Evolutionary conservation across 2,329 filamentous ascomycete species (phyloP).

Genomic region (Diplodia corticola): DNA sequence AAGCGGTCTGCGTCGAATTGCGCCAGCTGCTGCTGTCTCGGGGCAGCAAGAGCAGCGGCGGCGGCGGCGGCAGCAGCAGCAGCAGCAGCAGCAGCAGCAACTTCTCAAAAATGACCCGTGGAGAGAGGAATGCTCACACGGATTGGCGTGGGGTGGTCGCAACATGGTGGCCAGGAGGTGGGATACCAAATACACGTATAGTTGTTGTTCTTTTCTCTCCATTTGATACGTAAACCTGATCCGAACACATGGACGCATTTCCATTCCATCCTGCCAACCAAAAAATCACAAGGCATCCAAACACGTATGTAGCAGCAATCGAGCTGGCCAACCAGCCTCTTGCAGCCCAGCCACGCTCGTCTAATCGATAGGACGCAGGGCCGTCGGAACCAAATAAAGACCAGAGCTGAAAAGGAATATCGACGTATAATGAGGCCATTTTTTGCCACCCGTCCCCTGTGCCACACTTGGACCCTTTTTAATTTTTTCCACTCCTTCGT

Average conservation of each 20-base stretch:
- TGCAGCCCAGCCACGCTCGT: slow-evolving; percentile 10
- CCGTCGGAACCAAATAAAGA: slow-evolving; percentile 3
- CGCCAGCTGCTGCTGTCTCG: too few species aligned
- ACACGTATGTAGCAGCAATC: slow-evolving; percentile 10
- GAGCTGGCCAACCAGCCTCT: not conserved
- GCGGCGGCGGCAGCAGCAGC: not conserved
- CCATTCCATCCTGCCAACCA: not conserved
- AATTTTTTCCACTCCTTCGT: not conserved
- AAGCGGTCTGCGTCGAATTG: not conserved
- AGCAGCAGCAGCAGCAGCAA: not conserved
- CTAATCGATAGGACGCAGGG: slow-evolving; percentile 7
- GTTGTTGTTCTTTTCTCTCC: slow-evolving; percentile 19
- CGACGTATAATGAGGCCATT: slow-evolving; percentile 3
- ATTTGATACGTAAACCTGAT: slow-evolving; percentile 19
- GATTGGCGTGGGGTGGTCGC: not conserved
- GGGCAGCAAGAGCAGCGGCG: not conserved
- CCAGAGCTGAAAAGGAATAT: not conserved
- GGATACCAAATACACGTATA: slow-evolving; percentile 18
- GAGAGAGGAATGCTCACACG: not conserved
- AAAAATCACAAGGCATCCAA: slow-evolving; percentile 13
- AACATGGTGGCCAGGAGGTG: not conserved
- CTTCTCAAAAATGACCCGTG: not conserved
- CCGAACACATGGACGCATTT: slow-evolving; percentile 19
- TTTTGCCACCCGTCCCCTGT: slow-evolving; percentile 2
- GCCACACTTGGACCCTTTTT: slow-evolving; percentile 16